phyloP scores from a whole-genome alignment of 306 rosid genomes.

The Mucuna pruriens region DNA sequence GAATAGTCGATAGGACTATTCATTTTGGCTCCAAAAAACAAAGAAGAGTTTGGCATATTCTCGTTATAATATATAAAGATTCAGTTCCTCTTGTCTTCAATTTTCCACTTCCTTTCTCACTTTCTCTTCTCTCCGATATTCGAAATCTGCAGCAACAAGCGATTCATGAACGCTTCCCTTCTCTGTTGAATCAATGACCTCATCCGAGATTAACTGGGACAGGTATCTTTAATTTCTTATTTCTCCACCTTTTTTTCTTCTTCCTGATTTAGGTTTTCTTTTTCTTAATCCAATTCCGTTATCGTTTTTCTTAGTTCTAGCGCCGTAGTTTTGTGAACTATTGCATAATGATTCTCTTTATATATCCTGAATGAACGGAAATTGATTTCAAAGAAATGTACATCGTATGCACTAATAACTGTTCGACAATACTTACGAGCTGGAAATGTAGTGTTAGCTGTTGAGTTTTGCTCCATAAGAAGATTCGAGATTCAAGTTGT shows the following conservation, averaged over 20 bases:
- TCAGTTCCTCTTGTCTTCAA: not conserved
- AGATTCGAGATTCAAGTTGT: constrained; percentile 8
- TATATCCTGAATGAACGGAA: not conserved
- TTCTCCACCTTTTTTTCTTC: not conserved
- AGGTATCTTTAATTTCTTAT: constrained; percentile 44
- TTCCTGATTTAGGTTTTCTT: not conserved
- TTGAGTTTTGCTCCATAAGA: not conserved
- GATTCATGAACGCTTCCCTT: constrained; percentile 42
- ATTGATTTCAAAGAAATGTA: not conserved
- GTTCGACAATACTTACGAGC: not conserved
- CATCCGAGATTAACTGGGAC: constrained; percentile 90
- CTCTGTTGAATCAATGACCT: constrained; percentile 50
- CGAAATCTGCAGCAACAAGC: constrained; percentile 18
- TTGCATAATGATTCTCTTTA: not conserved
- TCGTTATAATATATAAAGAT: not conserved
- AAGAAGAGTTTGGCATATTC: not conserved
- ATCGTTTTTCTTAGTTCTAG: not conserved
- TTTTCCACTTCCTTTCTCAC: not conserved
- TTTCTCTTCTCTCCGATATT: not conserved
- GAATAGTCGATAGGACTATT: too few species aligned
- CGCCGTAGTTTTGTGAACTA: not conserved
- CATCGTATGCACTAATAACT: not conserved
- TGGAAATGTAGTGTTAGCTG: not conserved
- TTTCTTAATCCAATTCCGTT: not conserved
- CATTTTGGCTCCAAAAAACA: not conserved